Base-by-base conservation (phyloP, 306 rosid species). In the Lotus japonicus region DNA sequence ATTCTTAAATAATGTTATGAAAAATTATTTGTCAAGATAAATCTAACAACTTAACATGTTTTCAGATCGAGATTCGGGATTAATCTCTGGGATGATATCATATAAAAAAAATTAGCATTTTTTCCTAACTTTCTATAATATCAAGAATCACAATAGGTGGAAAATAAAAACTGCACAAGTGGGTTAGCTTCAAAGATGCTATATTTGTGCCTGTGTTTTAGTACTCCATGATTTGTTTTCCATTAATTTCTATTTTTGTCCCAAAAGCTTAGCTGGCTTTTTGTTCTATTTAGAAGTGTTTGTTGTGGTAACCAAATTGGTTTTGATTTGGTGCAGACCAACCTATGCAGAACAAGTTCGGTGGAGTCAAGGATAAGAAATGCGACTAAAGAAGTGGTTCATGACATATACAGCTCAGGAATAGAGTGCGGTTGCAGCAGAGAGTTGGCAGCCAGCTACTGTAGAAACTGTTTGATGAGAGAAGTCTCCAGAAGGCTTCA, bases 381-480 rank as follows among this genome's bases (percentile, higher is more conserved):
- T 21, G 79, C 70, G 3, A 75, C 83, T 0, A 92, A 79, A 51
- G 91, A 83, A 41, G 84, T 81, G 1, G 16, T 87, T 8, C 63
- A 74, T 42, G 95, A 86, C 42, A 66, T 78, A 16, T 58, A 77
- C 44, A 70, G 6, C 4, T 23, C 76, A 0, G 79, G 70, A 60
- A 72, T 26, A 2, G 78, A 15, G 28, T 92, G 98, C 63, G 79
- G 77, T 49, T 80, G 86, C 17, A 80, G 58, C 36, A 31, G 36
- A 83, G 51, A 70, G 6, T 31, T 58, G 70, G 68, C 61, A 2
- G 66, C 45, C 3, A 61, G 74, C 45, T 79, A 81, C 44, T 89
- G 95, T 68, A 57, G 82, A 79, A 82, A 55, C 35, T 92, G 98
- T 73, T 61, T 84, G 10, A 58, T 87, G 84, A 85, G 79, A 68